A percentile compares a stretch with the other conserved stretches of the same genome.
Evolutionary conservation across 139 green algal genomes (phyloP).

Genomic region (Coccomyxa sp.): DNA sequence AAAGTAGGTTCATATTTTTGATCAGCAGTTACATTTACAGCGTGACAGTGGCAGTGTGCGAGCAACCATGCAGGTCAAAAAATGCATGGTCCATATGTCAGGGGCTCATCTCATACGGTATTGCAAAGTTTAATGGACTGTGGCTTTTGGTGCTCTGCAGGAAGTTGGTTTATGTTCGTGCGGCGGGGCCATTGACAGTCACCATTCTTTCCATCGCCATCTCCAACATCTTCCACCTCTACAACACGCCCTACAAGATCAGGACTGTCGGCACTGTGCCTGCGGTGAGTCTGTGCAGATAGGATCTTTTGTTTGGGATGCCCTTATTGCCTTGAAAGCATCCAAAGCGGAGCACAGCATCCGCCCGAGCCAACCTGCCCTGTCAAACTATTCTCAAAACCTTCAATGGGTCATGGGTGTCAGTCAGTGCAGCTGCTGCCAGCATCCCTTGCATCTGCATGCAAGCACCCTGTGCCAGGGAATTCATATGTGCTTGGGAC

Average conservation of each 20-base stretch:
- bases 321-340: no score
- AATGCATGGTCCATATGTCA: not conserved
- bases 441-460: no score
- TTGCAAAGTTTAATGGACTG: not conserved
- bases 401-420: no score
- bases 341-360: not conserved
- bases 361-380: no score
- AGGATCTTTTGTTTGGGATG: not conserved
- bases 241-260: constrained; percentile 19
- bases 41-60: not conserved
- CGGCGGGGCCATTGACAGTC: constrained; percentile 47
- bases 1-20: not conserved
- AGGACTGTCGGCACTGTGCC: constrained; percentile 34
- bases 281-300: not conserved
- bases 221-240: constrained; percentile 39
- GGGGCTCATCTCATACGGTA: not conserved
- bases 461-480: no score
- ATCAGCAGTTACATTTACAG: not conserved
- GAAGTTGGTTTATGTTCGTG: constrained; percentile 29
- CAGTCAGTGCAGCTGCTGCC: no score
- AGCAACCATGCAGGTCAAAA: not conserved
- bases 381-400: no score
- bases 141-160: not conserved
- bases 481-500: no score
- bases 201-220: constrained; percentile 47